These are phyloP conservation scores for Crataegus laevigata DNA, from an alignment of 306 rosid species.

Conservation along the genomic window DNA sequence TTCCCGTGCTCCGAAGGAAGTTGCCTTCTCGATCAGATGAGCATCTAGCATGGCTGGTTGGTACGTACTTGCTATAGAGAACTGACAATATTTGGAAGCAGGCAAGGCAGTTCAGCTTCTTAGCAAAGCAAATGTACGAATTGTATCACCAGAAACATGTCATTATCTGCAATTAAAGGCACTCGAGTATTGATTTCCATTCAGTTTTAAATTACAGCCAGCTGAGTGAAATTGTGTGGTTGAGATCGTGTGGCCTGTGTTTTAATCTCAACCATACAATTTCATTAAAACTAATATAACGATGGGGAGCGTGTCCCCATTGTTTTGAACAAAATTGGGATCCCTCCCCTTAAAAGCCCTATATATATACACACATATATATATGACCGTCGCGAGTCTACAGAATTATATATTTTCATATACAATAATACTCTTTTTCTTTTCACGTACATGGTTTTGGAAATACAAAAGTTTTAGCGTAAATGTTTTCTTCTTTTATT, in stretches of 20 bases:
- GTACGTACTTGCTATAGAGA: neutral
- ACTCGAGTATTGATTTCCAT: neutral
- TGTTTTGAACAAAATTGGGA: no score
- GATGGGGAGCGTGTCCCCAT: no score
- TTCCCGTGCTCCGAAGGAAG: neutral
- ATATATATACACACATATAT: no score
- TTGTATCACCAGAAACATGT: neutral
- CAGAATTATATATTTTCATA: neutral
- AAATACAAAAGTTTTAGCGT: neutral
- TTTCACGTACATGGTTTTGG: no score
- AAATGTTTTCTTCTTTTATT: neutral
- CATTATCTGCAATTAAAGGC: neutral
- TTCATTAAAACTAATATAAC: no score
- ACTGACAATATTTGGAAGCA: slow-evolving; percentile 5
- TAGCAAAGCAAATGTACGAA: slow-evolving; percentile 3
- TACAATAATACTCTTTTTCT: neutral
- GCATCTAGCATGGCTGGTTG: neutral
- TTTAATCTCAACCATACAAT: no score
- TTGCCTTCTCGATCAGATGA: neutral
- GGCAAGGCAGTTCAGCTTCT: neutral
- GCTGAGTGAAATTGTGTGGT: no score
- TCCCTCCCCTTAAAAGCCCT: no score
- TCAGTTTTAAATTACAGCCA: neutral
- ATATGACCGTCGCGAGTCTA: neutral
- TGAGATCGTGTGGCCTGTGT: no score